Percentiles rank a stretch among this genome's conserved stretches.
Evolutionary conservation across 345 rosid genomes (phyloP).

Genomic region (Carallia brachiata): DNA sequence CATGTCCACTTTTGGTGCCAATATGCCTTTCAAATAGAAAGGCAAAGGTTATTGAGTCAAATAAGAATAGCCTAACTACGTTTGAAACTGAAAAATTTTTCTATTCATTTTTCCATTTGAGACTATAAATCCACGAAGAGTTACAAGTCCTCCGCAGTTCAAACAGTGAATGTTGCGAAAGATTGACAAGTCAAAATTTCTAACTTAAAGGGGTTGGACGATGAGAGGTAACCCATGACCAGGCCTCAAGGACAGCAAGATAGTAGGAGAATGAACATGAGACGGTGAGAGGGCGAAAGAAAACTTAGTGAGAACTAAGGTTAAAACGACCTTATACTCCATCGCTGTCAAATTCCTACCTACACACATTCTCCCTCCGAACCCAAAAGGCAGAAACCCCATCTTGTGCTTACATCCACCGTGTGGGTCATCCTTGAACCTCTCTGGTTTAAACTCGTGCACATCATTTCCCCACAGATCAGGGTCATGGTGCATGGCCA

Average conservation of each 20-base stretch:
- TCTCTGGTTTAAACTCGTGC: constrained; percentile 73
- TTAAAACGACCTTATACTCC: constrained; percentile 77
- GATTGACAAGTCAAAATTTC: too few relatives aligned
- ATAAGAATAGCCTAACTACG: too few relatives aligned
- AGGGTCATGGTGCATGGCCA: constrained; percentile 88
- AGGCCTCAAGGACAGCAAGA: constrained; percentile 76
- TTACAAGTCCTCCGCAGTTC: too few relatives aligned
- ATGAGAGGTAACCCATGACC: constrained; percentile 65
- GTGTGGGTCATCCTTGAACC: constrained; percentile 50
- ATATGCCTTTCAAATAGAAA: too few relatives aligned
- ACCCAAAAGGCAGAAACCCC: constrained; percentile 94
- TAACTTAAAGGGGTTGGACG: constrained; percentile 36
- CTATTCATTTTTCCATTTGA: too few relatives aligned
- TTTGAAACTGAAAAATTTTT: too few relatives aligned
- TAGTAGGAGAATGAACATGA: constrained; percentile 66
- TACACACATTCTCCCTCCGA: constrained; percentile 93
- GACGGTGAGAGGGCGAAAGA: constrained; percentile 59
- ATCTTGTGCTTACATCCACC: constrained; percentile 87
- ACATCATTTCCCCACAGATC: constrained; percentile 79
- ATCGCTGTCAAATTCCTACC: constrained; percentile 66
- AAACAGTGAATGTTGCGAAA: too few relatives aligned
- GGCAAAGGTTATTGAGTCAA: too few relatives aligned
- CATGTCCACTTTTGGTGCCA: too few relatives aligned
- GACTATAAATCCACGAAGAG: too few relatives aligned
- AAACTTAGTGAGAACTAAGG: constrained; percentile 63